Evolutionary conservation across 495 filamentous ascomycete genomes (phyloP), one percentile per base, ranked within the genome.

Genomic region (Glutinoglossum americanum): DNA sequence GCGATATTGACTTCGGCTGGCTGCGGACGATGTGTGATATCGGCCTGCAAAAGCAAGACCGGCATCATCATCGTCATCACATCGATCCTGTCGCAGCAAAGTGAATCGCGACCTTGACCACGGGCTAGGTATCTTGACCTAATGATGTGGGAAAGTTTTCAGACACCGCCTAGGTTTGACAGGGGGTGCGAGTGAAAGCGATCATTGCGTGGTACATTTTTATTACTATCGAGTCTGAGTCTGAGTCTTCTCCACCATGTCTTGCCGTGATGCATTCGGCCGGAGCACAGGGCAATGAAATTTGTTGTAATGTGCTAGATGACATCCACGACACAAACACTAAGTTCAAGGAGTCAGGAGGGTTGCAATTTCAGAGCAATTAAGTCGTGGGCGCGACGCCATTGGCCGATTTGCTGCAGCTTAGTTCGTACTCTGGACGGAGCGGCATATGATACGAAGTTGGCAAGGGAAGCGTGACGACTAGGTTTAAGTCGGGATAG

Each of bases 371-470:
- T 53, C 49, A 53, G 23, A 53, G 49, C 49, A 53, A 51, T 51
- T 51, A 51, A 53, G 49, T 21, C 49, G 15, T 53, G 23, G 26
- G 49, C 49, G 13, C 25, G 49, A 25, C 19, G 15, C 49, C 30
- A 53, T 53, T 53, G 49, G 49, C 49, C 49, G 49, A 53, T 32
- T 27, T 27, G 49, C 49, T 53, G 49, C 49, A 53, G 49, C 25
- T 53, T 53, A 53, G 49, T 27, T 53, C 49, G 23, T 53, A 25
- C 49, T 53, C 23, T 53, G 25, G 25, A 53, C 28, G 23, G 49
- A 53, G 49, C 49, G 49, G 49, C 49, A 53, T 53, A 53, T 53
- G 49, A 53, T 53, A 53, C 23, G 49, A 53, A 53, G 49, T 27
- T 32, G 49, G 28, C 49, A 32, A 32, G 49, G 49, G 49, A 53